Base-by-base conservation (phyloP, 176 grass and related monocot genomes). In the Coix lacrymajobi region DNA sequence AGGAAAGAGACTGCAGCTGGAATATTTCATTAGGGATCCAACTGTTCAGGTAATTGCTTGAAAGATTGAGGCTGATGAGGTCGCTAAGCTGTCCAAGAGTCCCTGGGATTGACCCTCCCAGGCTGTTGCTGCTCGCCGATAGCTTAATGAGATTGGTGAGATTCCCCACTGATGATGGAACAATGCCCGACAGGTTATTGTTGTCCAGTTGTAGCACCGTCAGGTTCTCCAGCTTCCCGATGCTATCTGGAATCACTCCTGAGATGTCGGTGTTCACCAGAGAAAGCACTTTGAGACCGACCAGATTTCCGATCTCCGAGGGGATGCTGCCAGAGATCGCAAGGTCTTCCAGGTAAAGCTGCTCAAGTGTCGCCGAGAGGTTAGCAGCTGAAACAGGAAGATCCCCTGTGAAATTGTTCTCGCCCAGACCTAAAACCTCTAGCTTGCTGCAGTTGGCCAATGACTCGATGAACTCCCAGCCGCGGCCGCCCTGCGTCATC, bases 161-260 rank as follows among this genome's bases (percentile, higher is more conserved):
- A 62, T 82, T 82, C 15, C 69, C 80, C 5, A 62, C 9, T 7
- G 68, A 73, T 17, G 52, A 62, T 25, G 80, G 80, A 62, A 82
- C 62, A 3, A 2, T 4, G 28, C 68, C 80, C 3, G 80, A 82
- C 19, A 82, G 44, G 12, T 5, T 0, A 8, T 31, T 82, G 54
- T 25, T 34, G 68, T 16, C 6, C 38, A 82, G 40, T 7, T 9
- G 0, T 7, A 82, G 38, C 12, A 3, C 0, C 5, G 3, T 9
- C 38, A 72, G 12, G 80, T 82, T 82, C 24, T 8, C 25, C 67
- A 82, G 25, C 26, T 62, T 82, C 28, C 68, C 69, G 8, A 82
- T 82, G 69, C 80, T 82, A 4, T 82, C 38, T 25, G 68, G 80
- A 72, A 82, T 45, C 1, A 62, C 54, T 10, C 52, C 54, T 2